These are phyloP conservation scores for Eucalyptus pauciflora DNA, from an alignment of 345 rosid species.

Conservation along the genomic window DNA sequence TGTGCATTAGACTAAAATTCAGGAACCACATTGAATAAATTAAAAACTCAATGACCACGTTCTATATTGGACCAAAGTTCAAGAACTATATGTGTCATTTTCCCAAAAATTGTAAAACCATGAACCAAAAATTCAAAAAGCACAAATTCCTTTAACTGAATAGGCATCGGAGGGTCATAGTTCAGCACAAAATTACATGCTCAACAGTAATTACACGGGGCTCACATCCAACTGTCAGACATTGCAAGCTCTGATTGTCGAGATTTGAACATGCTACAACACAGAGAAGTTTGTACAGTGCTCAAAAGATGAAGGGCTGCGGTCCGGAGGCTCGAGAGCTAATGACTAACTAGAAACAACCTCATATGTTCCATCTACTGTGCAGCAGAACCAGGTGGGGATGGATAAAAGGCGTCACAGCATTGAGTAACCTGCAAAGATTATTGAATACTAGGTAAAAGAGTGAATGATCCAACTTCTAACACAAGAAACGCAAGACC, in stretches of 20 bases:
- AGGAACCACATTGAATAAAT: rapidly evolving
- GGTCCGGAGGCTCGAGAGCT: background rate
- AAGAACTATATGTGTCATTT: background rate
- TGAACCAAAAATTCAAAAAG: background rate
- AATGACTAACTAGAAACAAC: background rate
- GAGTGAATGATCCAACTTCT: background rate
- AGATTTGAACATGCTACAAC: background rate
- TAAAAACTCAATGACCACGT: rapidly evolving
- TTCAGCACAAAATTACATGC: background rate
- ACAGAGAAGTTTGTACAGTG: background rate
- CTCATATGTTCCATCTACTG: background rate
- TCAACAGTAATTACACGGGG: background rate
- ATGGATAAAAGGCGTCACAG: background rate
- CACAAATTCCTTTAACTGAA: background rate
- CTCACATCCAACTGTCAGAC: background rate
- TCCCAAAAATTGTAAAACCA: background rate
- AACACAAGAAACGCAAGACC: background rate
- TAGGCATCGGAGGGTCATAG: background rate
- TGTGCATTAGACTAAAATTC: background rate
- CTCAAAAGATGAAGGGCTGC: background rate
- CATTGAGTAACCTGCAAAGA: background rate
- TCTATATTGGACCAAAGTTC: background rate
- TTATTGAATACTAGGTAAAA: background rate
- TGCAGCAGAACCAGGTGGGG: background rate
- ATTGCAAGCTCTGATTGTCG: background rate